Conservation (phyloP, 2,329 filamentous ascomycete genomes). For the Claviceps quebecensis region DNA sequence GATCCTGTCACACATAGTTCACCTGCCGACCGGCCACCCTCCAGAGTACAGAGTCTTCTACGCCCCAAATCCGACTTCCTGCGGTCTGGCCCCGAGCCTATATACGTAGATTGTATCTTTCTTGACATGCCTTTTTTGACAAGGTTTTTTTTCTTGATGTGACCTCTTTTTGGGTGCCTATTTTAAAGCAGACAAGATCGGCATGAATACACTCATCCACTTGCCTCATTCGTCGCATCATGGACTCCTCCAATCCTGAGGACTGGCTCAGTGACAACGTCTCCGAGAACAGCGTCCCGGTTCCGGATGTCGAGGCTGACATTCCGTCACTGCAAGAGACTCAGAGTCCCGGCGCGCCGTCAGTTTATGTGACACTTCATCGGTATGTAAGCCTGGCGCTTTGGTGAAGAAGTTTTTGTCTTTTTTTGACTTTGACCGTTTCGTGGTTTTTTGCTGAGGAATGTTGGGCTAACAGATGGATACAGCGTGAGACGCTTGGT, state of each 20-base stretch:
- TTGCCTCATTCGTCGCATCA: background rate
- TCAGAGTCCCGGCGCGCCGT: background rate
- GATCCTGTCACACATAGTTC: background rate
- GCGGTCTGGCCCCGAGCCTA: no score
- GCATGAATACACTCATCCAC: no score
- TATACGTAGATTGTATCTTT: background rate
- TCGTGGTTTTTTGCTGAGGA: no score
- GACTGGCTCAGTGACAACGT: constrained; percentile 5
- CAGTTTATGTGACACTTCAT: constrained; percentile 7
- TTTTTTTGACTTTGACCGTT: no score
- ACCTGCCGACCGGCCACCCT: constrained; percentile 5
- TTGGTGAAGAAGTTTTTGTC: background rate
- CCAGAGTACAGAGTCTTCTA: background rate
- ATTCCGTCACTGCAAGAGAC: background rate
- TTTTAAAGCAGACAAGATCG: no score
- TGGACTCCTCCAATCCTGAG: background rate
- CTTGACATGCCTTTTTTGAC: background rate
- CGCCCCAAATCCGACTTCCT: background rate
- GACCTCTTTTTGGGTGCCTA: background rate
- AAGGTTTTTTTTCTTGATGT: background rate
- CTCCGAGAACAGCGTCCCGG: background rate
- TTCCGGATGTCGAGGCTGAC: background rate
- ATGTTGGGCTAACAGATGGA: background rate
- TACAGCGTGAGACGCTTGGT: constrained; percentile 6
- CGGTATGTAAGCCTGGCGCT: background rate